Conservation (phyloP, 768 basidiomycete genomes). For the Xerocomellus dryophilus region DNA sequence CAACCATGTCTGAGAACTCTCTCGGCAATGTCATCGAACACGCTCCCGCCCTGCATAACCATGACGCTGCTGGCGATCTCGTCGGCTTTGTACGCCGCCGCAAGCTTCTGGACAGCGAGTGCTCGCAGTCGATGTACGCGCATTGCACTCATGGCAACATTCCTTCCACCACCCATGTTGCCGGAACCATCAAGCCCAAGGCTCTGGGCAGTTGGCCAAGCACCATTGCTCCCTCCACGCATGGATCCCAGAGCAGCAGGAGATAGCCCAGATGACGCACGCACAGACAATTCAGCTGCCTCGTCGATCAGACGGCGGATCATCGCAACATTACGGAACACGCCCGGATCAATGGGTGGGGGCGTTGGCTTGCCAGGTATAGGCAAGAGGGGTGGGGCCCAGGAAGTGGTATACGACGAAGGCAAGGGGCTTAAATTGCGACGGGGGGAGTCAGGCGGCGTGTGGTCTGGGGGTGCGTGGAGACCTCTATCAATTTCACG, state of each 20-base stretch:
- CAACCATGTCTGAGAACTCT: slow-evolving; percentile 69
- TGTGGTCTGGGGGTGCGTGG: slow-evolving; percentile 32
- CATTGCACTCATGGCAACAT: slow-evolving; percentile 80
- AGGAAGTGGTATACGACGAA: slow-evolving; percentile 28
- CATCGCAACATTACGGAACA: slow-evolving; percentile 69
- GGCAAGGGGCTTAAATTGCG: slow-evolving; percentile 35
- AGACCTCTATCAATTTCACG: slow-evolving; percentile 45
- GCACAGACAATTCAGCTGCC: slow-evolving; percentile 83
- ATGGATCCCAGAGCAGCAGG: slow-evolving; percentile 70
- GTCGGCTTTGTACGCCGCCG: slow-evolving; percentile 80
- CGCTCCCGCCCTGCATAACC: slow-evolving; percentile 93
- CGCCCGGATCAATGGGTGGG: slow-evolving; percentile 86
- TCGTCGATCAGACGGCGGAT: slow-evolving; percentile 86
- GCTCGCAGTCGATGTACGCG: slow-evolving; percentile 77
- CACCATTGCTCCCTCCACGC: slow-evolving; percentile 41
- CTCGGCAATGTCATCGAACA: slow-evolving; percentile 91
- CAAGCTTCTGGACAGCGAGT: slow-evolving; percentile 83
- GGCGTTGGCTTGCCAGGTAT: slow-evolving; percentile 69
- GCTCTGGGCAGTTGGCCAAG: slow-evolving; percentile 64
- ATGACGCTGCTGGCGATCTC: slow-evolving; percentile 92
- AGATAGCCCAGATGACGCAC: slow-evolving; percentile 81
- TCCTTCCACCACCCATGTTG: slow-evolving; percentile 57
- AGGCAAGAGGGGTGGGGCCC: slow-evolving; percentile 48
- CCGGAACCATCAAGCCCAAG: slow-evolving; percentile 61
- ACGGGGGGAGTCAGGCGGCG: slow-evolving; percentile 47